Evolutionary conservation across 2,329 filamentous ascomycete genomes (phyloP).

Genomic region (Aureobasidium sp.): DNA sequence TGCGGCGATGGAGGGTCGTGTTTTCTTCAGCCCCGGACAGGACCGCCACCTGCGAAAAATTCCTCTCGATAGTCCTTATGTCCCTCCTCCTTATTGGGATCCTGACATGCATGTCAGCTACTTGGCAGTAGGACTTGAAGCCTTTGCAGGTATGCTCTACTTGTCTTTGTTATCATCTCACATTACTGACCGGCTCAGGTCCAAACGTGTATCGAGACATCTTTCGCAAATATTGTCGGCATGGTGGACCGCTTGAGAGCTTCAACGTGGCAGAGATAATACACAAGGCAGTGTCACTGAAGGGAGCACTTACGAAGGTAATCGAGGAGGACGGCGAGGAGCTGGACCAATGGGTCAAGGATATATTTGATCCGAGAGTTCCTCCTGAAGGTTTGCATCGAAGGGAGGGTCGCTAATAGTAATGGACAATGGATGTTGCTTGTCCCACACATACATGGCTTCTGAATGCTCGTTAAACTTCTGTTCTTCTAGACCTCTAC

Average conservation of each 20-base stretch:
- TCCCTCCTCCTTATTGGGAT: neutral
- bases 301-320: conserved; percentile 12
- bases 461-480: neutral
- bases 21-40: neutral
- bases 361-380: conserved; percentile 21
- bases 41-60: neutral
- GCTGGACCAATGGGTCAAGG: conserved; percentile 22
- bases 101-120: neutral
- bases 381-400: neutral
- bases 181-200: neutral
- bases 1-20: conserved; percentile 1
- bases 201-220: conserved; percentile 22
- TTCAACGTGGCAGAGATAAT: conserved; percentile 29
- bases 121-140: conserved; percentile 17
- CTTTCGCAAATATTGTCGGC: conserved; percentile 21
- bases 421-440: neutral
- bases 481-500: neutral
- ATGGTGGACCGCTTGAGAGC: conserved; percentile 16
- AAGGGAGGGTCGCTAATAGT: neutral
- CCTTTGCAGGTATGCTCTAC: conserved; percentile 18
- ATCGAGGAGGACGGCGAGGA: conserved; percentile 13
- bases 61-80: neutral
- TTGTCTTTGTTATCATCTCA: neutral
- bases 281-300: conserved; percentile 20
- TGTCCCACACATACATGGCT: neutral